Evolutionary conservation across 768 basidiomycete genomes (phyloP).

Genomic region (Serendipita indica): DNA sequence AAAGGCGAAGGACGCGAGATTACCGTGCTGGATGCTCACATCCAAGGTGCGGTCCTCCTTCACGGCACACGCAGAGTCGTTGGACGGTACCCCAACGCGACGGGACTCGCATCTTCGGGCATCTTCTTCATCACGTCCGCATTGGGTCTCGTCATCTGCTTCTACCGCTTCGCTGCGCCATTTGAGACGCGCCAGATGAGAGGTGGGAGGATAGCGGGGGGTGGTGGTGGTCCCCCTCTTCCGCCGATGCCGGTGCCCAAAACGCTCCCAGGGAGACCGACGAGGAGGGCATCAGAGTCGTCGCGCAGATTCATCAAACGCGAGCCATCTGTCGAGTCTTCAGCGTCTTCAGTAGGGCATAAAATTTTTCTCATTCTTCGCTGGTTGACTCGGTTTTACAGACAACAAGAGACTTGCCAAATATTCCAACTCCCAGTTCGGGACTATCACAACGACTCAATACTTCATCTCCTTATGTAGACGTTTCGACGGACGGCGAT

Average conservation of each 20-base stretch:
- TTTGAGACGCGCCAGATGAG: neutral
- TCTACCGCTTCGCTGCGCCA: slow-evolving; percentile 19
- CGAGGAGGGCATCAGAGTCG: neutral
- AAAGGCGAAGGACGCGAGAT: slow-evolving; percentile 59
- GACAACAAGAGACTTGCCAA: neutral
- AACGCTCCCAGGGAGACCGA: neutral
- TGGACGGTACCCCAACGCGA: slow-evolving; percentile 50
- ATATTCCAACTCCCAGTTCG: neutral
- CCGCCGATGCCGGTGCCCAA: neutral
- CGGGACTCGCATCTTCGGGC: slow-evolving; percentile 29
- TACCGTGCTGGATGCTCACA: slow-evolving; percentile 43
- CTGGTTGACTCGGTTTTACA: neutral
- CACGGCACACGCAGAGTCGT: slow-evolving; percentile 61
- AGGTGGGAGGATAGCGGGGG: neutral
- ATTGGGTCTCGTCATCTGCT: slow-evolving; percentile 19
- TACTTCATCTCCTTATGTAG: neutral
- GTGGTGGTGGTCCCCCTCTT: neutral
- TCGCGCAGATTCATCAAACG: neutral
- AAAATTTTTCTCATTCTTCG: too few relatives aligned
- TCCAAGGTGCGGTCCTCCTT: slow-evolving; percentile 48
- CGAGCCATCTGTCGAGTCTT: neutral
- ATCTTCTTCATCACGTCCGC: slow-evolving; percentile 22
- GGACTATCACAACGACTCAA: neutral
- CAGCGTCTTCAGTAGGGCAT: neutral
- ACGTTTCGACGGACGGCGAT: neutral